Base-by-base conservation (phyloP, 805 yeast species). In the Citeromyces nyonsensis region DNA sequence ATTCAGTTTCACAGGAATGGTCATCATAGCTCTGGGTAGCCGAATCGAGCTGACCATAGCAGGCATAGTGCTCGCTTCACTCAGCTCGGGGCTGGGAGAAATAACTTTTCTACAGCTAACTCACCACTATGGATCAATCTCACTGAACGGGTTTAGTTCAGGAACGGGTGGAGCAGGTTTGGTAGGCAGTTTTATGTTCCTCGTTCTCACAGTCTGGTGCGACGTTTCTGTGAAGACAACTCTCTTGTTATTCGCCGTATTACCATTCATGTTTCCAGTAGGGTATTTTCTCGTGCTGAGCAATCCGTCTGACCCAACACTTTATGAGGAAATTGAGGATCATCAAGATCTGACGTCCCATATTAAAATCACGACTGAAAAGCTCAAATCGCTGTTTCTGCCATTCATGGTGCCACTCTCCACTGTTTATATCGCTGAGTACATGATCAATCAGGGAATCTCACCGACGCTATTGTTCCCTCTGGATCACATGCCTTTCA, bases 101-200 rank as follows among this genome's bases (percentile, higher is more conserved):
- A 59, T 81, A 5, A 82, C 95, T 0, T 88, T 88, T 41, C 54
- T 88, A 28, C 94, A 82, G 49, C 56, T 88, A 51, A 83, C 95
- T 1, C 95, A 86, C 47, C 77, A 61, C 43, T 84, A 73, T 49
- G 64, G 61, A 12, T 60, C 61, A 11, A 41, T 48, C 9, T 61
- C 93, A 4, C 57, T 88, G 30, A 72, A 76, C 32, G 96, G 94
- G 1, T 88, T 93, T 72, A 80, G 94, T 13, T 69, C 85, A 6
- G 98, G 98, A 1, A 88, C 97, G 0, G 97, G 98, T 3, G 94
- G 84, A 12, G 97, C 98, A 1, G 98, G 98, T 0, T 51, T 88
- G 4, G 65, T 70, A 12, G 98, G 97, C 0, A 72, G 86, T 35
- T 81, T 79, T 33, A 46, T 67, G 10, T 86, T 70, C 45, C 44